Evolutionary conservation across 1,284 basidiomycete genomes (phyloP), one percentile per base, ranked within the genome.

Genomic region (Apiotrichum sp.): DNA sequence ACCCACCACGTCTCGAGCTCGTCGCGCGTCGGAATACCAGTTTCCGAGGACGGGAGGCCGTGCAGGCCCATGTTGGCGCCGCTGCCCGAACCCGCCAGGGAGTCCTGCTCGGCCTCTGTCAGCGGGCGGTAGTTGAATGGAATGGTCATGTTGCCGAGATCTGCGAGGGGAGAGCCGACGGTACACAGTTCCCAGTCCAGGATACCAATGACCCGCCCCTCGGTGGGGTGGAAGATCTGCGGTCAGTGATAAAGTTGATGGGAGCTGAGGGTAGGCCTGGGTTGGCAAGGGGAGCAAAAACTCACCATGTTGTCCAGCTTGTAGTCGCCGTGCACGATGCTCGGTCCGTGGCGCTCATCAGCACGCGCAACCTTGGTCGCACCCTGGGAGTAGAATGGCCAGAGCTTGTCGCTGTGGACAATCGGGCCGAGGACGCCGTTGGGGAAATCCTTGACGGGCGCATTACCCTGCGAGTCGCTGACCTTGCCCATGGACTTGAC

Each of bases 111-210:
- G 3, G n/a, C 35, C 3, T 4, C 10, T 13, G 34, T 14, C 10
- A 54, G 35, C 14, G 57, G 57, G 8, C 13, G 36, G 40, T 50
- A 49, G 13, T 39, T 36, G 46, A 54, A 58, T 7, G 57, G 50
- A 10, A 53, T 52, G 13, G 52, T 52, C 31, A 97, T 77, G 75
- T 97, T 97, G 2, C 84, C 91, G 2, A 98, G 80, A 71, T 98
- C 93, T n/a, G 89, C 89, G 1, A 96, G 81, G 35, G 88, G 87
- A 66, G 86, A 89, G 7, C 91, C 91, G 14, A 96, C 80, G 1
- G 95, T 98, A 67, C 89, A 93, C 40, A 98, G 78, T 71, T 98
- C 93, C 93, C 93, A 98, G 72, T 98, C 93, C 48, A 98, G 78
- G 44, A 98, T 91, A 2, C 90, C 93, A 65, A 98, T 93, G 2